Conservation (phyloP, 2,329 filamentous ascomycete species). For the Arthrobotrys musiformis region DNA sequence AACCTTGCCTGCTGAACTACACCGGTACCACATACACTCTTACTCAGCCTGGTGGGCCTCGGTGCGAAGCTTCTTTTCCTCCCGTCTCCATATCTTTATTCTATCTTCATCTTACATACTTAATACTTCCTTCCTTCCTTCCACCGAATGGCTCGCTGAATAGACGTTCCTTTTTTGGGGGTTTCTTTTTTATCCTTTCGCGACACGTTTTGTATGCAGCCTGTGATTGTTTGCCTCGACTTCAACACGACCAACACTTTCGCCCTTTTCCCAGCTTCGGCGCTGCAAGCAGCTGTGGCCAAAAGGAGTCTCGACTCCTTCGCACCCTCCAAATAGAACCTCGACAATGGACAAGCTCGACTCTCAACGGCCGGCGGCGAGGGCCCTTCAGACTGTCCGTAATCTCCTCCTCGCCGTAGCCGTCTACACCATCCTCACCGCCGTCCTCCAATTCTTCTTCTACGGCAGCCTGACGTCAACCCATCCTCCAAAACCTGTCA, state of each 20-base stretch:
- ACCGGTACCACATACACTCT: too few relatives aligned
- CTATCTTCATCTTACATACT: not conserved
- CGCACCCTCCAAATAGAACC: not conserved
- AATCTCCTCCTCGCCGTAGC: conserved; percentile 47
- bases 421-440: conserved; percentile 44
- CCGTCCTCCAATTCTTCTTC: conserved; percentile 47
- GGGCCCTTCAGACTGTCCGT: conserved; percentile 44
- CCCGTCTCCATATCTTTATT: not conserved
- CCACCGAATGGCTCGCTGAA: conserved; percentile 9
- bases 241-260: conserved; percentile 39
- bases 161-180: too few relatives aligned
- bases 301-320: conserved; percentile 30
- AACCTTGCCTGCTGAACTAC: not conserved
- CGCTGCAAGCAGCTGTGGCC: conserved; percentile 26
- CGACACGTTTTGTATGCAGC: not conserved
- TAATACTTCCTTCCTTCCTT: not conserved
- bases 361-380: conserved; percentile 46
- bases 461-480: conserved; percentile 51
- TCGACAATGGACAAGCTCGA: conserved; percentile 48
- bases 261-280: conserved; percentile 23
- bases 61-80: conserved; percentile 6
- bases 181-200: not conserved
- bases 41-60: conserved; percentile 1
- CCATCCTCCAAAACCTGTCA: not conserved
- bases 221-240: conserved; percentile 8